A percentile compares a stretch with the other conserved stretches of the same genome.
These are phyloP conservation scores for Trichophyton simii DNA, from an alignment of 2,329 filamentous ascomycete genomes.

Conservation along the genomic window DNA sequence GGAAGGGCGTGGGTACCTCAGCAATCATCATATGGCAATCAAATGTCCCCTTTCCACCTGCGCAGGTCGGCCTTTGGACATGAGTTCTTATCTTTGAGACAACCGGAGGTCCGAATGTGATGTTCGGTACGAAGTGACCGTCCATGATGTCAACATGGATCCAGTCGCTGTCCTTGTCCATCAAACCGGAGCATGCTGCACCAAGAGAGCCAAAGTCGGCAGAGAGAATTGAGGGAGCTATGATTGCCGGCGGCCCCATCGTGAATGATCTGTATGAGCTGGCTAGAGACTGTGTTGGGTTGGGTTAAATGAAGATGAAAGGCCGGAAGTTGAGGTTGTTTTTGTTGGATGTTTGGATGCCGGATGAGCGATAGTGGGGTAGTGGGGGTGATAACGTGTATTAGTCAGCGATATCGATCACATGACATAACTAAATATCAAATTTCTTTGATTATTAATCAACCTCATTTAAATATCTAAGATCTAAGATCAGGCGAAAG, in stretches of 20 bases:
- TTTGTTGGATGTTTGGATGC: not conserved
- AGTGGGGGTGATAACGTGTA: not conserved
- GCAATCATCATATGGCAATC: slow-evolving; percentile 99
- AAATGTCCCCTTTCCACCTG: slow-evolving; percentile 76
- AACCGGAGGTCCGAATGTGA: slow-evolving; percentile 90
- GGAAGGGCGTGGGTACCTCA: slow-evolving; percentile 48
- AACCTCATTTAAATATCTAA: not conserved
- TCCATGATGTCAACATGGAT: slow-evolving; percentile 97
- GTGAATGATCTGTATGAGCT: not conserved
- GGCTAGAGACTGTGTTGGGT: not conserved
- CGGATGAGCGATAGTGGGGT: not conserved
- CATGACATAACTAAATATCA: not conserved
- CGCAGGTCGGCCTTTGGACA: slow-evolving; percentile 59
- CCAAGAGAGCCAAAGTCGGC: slow-evolving; percentile 89
- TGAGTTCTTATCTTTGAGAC: slow-evolving; percentile 86
- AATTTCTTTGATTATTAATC: not conserved
- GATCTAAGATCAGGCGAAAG: not conserved
- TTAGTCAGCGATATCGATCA: not conserved
- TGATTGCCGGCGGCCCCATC: slow-evolving; percentile 87
- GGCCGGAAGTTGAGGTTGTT: not conserved
- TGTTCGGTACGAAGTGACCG: slow-evolving; percentile 96
- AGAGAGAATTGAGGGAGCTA: slow-evolving; percentile 94
- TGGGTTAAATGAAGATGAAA: not conserved
- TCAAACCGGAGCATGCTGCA: slow-evolving; percentile 73
- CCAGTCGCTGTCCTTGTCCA: slow-evolving; percentile 79